phyloP scores from a whole-genome alignment of 2,329 filamentous ascomycete genomes.

The Dendrostoma leiphaemia region DNA sequence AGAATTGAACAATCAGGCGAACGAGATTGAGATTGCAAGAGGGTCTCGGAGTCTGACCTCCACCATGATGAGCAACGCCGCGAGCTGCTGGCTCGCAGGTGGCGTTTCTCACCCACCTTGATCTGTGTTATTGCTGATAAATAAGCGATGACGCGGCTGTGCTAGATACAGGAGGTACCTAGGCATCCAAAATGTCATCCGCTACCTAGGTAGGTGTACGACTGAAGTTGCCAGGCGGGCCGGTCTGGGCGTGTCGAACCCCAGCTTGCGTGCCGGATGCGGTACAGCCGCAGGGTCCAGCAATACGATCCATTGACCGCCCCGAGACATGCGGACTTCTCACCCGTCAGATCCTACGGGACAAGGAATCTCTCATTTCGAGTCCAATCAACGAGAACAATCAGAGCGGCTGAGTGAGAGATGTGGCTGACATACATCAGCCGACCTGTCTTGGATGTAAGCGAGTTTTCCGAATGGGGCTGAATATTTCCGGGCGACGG shows the following conservation, averaged over 20 bases:
- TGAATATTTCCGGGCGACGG: neutral
- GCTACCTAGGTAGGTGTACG: too few species aligned
- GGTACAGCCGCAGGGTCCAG: neutral
- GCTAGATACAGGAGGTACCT: too few species aligned
- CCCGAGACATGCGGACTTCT: neutral
- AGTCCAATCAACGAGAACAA: neutral
- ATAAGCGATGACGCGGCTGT: too few species aligned
- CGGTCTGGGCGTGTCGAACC: neutral
- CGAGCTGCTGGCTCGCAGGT: too few species aligned
- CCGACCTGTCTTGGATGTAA: neutral
- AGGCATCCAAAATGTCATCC: too few species aligned
- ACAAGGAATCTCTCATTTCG: neutral
- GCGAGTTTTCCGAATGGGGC: neutral
- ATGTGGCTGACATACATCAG: neutral
- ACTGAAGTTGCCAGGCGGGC: too few species aligned
- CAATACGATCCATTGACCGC: neutral
- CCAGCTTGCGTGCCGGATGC: neutral
- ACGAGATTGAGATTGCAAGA: too few species aligned
- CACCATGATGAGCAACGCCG: too few species aligned
- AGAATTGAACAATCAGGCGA: too few species aligned
- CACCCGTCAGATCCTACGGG: neutral
- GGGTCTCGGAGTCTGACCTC: too few species aligned
- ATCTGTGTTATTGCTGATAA: too few species aligned
- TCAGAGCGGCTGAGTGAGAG: neutral
- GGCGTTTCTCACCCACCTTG: too few species aligned